Evolutionary conservation across 192 early-diverging fungal genomes (phyloP), one percentile per base, ranked within the genome.

Genomic region (Backusella mclennaniae): DNA sequence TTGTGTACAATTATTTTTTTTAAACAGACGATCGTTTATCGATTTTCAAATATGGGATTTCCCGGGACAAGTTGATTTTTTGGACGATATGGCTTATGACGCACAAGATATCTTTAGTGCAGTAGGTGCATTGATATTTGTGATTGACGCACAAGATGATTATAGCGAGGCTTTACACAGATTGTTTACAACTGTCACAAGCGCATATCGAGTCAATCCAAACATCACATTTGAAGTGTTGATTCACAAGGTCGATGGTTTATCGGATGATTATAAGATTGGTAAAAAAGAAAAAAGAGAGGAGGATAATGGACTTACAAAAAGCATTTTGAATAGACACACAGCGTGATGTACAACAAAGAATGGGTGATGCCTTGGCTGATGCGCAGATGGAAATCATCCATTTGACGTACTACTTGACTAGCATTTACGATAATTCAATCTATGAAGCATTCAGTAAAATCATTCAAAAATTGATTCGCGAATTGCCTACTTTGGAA

Each of bases 91-190:
- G 15, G 86, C 87, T 26, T 92, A 84, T 53, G 89, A 94, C 76
- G 84, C 91, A 3, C 82, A 84, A 66, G 83, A 88, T 17, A 93
- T 92, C 52, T 93, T 87, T 82, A 89, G 89, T 56, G 84, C 91
- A 71, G 84, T 87, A 31, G 93, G 94, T 14, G 91, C 93, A 3
- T 78, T 99, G 66, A 93, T 98, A 19, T 99, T 93, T 88, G 94
- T 99, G 46, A 92, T 99, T 73, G 97, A 99, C 84, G 93, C 97
- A 35, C 97, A 99, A 87, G 95, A 97, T 78, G 97, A 99, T 67
- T 92, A 93, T 74, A 85, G 88, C 41, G 91, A 93, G 41, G 89
- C 96, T 19, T 80, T 99, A 39, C 85, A 87, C 66, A 87, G 89
- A 69, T 84, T 99, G 4, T 89, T 90, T 69, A 78, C 87, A 42